Percentiles rank a stretch among this genome's conserved stretches.
These are phyloP conservation scores for Ochetophila trinervis DNA, from an alignment of 306 rosid species.

Conservation along the genomic window DNA sequence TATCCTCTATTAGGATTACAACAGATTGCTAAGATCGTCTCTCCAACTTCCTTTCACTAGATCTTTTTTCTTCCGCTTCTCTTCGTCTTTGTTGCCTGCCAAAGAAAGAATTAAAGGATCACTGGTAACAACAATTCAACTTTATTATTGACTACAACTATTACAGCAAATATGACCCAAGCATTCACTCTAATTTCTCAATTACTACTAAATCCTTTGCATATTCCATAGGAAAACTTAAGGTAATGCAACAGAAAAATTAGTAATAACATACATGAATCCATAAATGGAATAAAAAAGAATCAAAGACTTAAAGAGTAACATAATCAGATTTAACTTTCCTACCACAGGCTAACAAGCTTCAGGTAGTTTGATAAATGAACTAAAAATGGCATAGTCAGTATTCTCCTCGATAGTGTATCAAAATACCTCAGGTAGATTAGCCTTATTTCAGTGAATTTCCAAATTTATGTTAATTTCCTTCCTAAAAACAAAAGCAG, in stretches of 20 bases:
- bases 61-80: conserved; percentile 89
- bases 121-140: background rate
- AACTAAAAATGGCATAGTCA: no score
- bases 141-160: background rate
- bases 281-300: no score
- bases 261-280: no score
- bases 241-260: background rate
- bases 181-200: background rate
- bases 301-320: no score
- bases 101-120: background rate
- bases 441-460: conserved; percentile 11
- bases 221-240: background rate
- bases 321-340: background rate
- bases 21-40: conserved; percentile 58
- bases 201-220: no score
- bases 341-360: background rate
- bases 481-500: background rate
- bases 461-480: background rate
- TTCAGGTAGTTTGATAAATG: no score
- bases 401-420: no score
- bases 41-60: conserved; percentile 65
- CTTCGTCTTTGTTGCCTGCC: conserved; percentile 76
- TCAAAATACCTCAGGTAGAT: background rate
- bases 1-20: background rate
- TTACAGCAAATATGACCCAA: background rate